Base-by-base conservation (phyloP, 257 asterid genomes). In the Solanum neorickii region DNA sequence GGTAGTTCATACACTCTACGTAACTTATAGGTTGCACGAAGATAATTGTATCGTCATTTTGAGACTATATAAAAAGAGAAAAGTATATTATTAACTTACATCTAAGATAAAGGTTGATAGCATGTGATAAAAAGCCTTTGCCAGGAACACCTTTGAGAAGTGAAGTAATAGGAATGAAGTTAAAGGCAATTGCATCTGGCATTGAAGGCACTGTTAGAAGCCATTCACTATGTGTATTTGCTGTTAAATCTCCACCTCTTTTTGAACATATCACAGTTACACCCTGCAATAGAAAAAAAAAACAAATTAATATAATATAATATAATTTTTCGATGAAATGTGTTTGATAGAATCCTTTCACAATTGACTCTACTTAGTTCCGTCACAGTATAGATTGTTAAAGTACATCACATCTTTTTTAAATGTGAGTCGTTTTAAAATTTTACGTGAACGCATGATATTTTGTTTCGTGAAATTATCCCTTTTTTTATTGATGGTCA, bases 31-130 rank as follows among this genome's bases (percentile, higher is more conserved):
- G 3, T 39, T 13, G 5, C 18, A 37, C 31, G 0, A 12, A 37
- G 8, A 37, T 37, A 74, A 74, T 25, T 37, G 0, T 37, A 74
- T 12, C 10, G 1, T 74, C 3, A 0, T 5, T 20, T 37, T 12
- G 14, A n/a, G 12, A 72, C 29, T 35, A 73, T 1, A 20, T 35
- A 18, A 35, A 72, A 7, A 39, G 56, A 41, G 33, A 23, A 75
- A 21, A 39, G 39, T 69, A 29, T 69, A 21, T 6, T 21, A 3
- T 39, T 42, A 0, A 65, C 96, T 88, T 91, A 97, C 99, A 94
- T 15, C 99, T 93, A 25, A 95, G 98, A 88, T 97, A 97, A 42
- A 97, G 95, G 83, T 97, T 97, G 90, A 97, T 94, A 88, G 99
- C 99, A 86, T 97, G 99, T 1, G 98, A 94, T 46, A 97, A 88